A percentile compares a stretch with the other conserved stretches of the same genome.
Conservation (phyloP, 1,284 basidiomycete genomes). For the Blastosporella zonata region DNA sequence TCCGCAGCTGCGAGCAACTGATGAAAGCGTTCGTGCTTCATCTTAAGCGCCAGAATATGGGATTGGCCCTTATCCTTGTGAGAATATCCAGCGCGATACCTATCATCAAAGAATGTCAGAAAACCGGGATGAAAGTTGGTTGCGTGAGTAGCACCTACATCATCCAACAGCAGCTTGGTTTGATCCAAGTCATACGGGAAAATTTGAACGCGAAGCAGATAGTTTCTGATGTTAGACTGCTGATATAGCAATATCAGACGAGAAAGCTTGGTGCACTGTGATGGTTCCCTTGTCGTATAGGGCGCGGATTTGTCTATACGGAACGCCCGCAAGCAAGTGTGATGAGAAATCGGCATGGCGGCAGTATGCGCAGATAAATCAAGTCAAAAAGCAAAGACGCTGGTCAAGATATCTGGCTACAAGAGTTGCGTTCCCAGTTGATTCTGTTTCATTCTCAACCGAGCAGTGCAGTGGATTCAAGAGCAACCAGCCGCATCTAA, state of each 20-base stretch:
- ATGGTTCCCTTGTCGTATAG: constrained; percentile 14
- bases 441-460: no score
- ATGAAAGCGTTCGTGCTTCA: constrained; percentile 18
- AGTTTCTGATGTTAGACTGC: constrained; percentile 17
- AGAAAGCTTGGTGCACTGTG: constrained; percentile 19
- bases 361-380: background rate
- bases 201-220: no score
- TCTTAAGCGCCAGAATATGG: constrained; percentile 18
- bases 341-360: background rate
- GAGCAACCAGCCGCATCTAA: no score
- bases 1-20: constrained; percentile 10
- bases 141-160: constrained; percentile 10
- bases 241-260: constrained; percentile 14
- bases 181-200: constrained; percentile 21
- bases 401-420: no score
- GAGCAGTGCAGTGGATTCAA: no score
- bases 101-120: background rate
- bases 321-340: background rate
- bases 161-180: constrained; percentile 22
- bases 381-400: no score
- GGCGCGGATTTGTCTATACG: constrained; percentile 16
- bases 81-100: constrained; percentile 18
- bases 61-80: constrained; percentile 16
- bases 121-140: background rate
- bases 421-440: no score